These are phyloP conservation scores for Persicaria maculosa DNA, from an alignment of 148 eudicot genomes.

Conservation along the genomic window DNA sequence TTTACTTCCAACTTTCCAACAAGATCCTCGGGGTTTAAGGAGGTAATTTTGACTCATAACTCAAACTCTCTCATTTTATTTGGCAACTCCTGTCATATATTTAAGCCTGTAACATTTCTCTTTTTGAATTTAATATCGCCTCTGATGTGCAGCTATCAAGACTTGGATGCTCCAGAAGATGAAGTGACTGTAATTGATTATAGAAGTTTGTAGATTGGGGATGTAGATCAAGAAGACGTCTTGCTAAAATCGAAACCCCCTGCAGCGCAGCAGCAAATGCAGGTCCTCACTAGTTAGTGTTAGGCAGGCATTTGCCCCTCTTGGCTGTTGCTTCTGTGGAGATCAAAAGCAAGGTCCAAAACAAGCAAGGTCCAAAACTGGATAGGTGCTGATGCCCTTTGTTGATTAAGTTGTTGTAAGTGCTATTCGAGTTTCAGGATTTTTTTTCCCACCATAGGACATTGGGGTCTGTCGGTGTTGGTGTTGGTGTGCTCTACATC, in stretches of 20 bases:
- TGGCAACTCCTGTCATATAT: neutral
- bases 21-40: conserved; percentile 92
- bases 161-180: conserved; percentile 93
- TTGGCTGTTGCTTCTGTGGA: no score
- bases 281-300: no score
- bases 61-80: neutral
- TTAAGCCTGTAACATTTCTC: neutral
- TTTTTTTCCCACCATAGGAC: no score
- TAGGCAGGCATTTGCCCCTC: no score
- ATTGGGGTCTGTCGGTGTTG: no score
- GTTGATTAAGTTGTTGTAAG: no score
- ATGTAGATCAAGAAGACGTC: neutral
- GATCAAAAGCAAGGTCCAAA: no score
- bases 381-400: no score
- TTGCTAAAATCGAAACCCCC: neutral
- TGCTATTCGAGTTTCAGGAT: no score
- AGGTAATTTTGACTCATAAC: conserved; percentile 32
- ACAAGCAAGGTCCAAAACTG: no score
- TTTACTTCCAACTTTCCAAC: conserved; percentile 65
- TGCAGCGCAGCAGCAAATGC: no score
- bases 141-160: conserved; percentile 62
- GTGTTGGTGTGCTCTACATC: no score
- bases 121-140: neutral
- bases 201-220: conserved; percentile 56
- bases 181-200: conserved; percentile 99